Evolutionary conservation across 495 filamentous ascomycete genomes (phyloP).

Genomic region (Aspergillus panamensis): DNA sequence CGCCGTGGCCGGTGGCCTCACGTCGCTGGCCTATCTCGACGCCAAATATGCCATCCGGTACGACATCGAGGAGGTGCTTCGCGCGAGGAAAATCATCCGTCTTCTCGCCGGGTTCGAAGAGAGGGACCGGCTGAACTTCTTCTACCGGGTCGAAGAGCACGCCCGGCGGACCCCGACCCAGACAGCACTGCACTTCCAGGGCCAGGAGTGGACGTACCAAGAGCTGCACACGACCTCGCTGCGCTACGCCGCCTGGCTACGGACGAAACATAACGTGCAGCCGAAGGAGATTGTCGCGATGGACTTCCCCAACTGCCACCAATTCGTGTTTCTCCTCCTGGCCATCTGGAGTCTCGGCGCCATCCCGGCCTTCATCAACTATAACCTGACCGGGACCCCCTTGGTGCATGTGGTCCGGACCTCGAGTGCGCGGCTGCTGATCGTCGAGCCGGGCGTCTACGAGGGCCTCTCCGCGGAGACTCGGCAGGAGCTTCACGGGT

Average conservation of each 20-base stretch:
- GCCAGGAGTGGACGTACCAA: neutral
- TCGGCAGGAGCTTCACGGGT: neutral
- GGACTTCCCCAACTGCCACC: neutral
- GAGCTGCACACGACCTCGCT: neutral
- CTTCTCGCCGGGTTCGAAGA: neutral
- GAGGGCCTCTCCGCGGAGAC: neutral
- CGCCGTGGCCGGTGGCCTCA: neutral
- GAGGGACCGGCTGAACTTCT: neutral
- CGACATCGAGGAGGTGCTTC: neutral
- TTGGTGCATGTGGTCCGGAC: neutral
- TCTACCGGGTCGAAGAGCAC: neutral
- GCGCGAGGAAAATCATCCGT: neutral
- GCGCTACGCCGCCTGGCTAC: neutral
- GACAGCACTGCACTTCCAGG: neutral
- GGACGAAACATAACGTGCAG: neutral
- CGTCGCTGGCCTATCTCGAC: neutral
- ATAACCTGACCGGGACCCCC: neutral
- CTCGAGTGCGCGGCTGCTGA: neutral
- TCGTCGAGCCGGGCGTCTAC: neutral
- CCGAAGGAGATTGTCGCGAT: neutral
- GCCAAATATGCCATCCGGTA: neutral
- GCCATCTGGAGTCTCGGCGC: neutral
- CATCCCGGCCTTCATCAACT: slow-evolving; percentile 1
- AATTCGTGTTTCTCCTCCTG: neutral
- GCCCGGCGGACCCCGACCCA: neutral